These are phyloP conservation scores for Collariella sp. DNA, from an alignment of 495 filamentous ascomycete species.

Conservation along the genomic window DNA sequence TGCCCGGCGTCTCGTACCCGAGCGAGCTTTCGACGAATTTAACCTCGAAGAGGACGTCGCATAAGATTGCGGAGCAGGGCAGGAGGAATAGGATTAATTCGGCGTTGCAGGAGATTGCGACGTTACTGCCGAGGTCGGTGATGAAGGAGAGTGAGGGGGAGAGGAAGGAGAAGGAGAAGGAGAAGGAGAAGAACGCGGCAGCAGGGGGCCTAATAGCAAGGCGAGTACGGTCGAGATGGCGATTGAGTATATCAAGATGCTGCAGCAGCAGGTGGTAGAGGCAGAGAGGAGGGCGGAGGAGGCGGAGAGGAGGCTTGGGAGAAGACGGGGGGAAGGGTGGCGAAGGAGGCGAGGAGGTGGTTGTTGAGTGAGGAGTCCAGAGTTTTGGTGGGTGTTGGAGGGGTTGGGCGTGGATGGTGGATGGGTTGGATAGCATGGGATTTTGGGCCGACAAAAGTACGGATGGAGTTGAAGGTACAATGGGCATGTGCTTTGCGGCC, in stretches of 20 bases:
- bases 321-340: not conserved
- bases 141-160: conserved; percentile 37
- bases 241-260: conserved; percentile 84
- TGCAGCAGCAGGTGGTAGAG: conserved; percentile 65
- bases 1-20: conserved; percentile 86
- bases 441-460: not conserved
- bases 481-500: not conserved
- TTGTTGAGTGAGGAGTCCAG: not conserved
- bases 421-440: not conserved
- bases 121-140: conserved; percentile 56
- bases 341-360: not conserved
- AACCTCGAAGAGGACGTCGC: conserved; percentile 92
- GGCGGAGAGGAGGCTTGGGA: conserved; percentile 41
- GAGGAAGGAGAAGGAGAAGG: conserved; percentile 18
- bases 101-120: conserved; percentile 84
- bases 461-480: not conserved
- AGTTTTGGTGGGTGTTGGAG: not conserved
- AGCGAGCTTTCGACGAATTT: conserved; percentile 84
- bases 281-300: conserved; percentile 56
- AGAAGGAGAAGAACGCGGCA: conserved; percentile 32
- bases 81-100: conserved; percentile 91
- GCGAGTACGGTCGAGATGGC: conserved; percentile 93
- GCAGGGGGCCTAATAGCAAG: conserved; percentile 64
- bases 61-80: conserved; percentile 96
- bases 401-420: not conserved